Evolutionary conservation across 2,329 filamentous ascomycete genomes (phyloP), one percentile per base, ranked within the genome.

Genomic region (Fusarium euwallaceae): DNA sequence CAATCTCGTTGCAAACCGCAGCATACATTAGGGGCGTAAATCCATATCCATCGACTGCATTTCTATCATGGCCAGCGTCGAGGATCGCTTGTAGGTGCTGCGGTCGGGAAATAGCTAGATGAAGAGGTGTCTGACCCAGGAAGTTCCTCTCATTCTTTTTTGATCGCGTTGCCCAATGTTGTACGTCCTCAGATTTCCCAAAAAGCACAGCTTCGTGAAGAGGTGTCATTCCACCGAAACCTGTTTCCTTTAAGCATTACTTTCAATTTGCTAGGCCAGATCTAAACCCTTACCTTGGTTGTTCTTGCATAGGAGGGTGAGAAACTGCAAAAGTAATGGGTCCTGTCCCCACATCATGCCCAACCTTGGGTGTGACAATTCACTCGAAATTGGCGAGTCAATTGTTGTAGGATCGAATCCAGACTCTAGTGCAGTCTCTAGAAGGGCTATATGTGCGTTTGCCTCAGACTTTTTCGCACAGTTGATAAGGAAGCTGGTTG

Each of bases 1-100:
- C 36, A 20, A 29, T 14, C 3, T 61, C 22, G 16, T 32, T 10
- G 16, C 10, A 66, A 4, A 34, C 51, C 6, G 62, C 67, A 2
- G 67, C 27, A 17, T 69, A 69, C 62, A 66, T 69, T 12, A 69
- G 29, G 17, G 67, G 67, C 6, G 62, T 69, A 0, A 14, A 2
- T 17, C 24, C 41, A 36, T 22, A n/a, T 11, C 20, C 6, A n/a
- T 69, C 67, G 14, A 6, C 1, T 4, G 14, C 39, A 22, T 66
- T 17, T 1, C 17, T 1, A 11, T 51, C 41, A 29, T 62, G 56
- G 3, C 27, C 62, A 5, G 55, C 34, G 16, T 62, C 22, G 12
- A 66, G 14, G 1, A 69, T 8, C 5, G 20, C 4, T 2, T 16
- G 29, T 6, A 45, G n/a, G 3, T 51, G 12, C 16, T 37, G 20